Conservation (phyloP, 257 asterid genomes). For the Anisodus tanguticus region DNA sequence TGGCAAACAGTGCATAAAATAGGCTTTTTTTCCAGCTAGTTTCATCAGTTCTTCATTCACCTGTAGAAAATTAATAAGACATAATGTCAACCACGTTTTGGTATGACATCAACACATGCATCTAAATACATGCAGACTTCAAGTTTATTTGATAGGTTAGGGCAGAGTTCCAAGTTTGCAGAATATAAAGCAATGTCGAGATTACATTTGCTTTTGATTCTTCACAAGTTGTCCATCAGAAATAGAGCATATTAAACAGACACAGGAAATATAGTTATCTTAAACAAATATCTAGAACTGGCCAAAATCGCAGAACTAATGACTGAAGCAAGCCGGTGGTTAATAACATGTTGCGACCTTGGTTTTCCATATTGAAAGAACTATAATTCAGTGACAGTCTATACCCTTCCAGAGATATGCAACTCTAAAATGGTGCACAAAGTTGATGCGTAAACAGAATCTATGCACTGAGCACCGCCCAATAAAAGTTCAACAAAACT, state of each 20-base stretch:
- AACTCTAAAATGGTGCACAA: not conserved
- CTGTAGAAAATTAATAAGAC: constrained; percentile 42
- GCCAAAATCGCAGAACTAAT: not conserved
- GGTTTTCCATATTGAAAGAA: not conserved
- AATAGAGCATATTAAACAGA: not conserved
- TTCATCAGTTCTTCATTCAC: constrained; percentile 85
- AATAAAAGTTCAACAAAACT: not conserved
- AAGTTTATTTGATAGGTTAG: not conserved
- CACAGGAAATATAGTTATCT: not conserved
- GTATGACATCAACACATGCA: not conserved
- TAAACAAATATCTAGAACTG: not conserved
- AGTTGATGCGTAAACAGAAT: not conserved
- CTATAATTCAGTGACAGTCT: not conserved
- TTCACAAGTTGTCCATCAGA: not conserved
- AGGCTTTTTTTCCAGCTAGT: constrained; percentile 81
- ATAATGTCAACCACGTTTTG: not conserved
- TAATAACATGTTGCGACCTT: not conserved
- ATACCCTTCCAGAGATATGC: not conserved
- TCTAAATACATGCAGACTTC: not conserved
- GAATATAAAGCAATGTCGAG: not conserved
- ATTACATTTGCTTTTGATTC: not conserved
- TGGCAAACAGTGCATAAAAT: constrained; percentile 88
- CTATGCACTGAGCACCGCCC: not conserved
- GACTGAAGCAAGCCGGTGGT: not conserved
- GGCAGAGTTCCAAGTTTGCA: not conserved